Base-by-base conservation (phyloP, 1,139 yeast species). In the Hyphopichia pseudoburtonii region DNA sequence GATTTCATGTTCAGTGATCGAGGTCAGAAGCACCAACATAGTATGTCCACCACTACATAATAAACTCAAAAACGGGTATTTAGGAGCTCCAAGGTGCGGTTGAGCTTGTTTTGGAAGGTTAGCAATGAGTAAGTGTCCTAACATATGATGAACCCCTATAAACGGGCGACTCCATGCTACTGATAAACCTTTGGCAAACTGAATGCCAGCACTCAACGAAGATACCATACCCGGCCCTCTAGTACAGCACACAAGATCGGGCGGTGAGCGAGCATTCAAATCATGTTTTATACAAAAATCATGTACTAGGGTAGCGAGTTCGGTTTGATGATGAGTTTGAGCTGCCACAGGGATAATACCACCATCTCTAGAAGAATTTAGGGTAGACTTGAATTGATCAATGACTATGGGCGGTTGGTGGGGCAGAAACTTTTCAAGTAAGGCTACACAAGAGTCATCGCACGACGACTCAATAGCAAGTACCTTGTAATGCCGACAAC, bases 161-260 rank as follows among this genome's bases (percentile, higher is more conserved):
- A 88, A 53, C 0, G 97, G 97, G 3, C 70, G 74, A 18, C 73
- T 61, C 84, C 89, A 84, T 0, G 89, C 97, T 0, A 85, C 66
- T 0, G 90, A 67, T 14, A 92, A 64, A 0, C 97, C 98, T 50
- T 88, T 86, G 0, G 95, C 96, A 30, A 88, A 63, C 51, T 86
- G 94, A 29, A 86, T 68, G 2, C 97, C 94, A 0, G 88, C 85
- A 12, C 88, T 76, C 16, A 92, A 65, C 0, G 95, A 84, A 0
- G 97, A 97, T 12, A 82, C 76, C 97, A 94, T 89, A 0, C 99
- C 99, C 0, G 99, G 99, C 0, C 99, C 99, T 48, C 95, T 66
- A 0, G 99, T 92, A 8, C 85, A 96, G 56, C 96, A 86, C 2
- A 92, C 73, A 32, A 92, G 55, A 54, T 87, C 96, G 0, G 95